Conservation (phyloP, 2,329 filamentous ascomycete species). For the Aspergillus sp. region DNA sequence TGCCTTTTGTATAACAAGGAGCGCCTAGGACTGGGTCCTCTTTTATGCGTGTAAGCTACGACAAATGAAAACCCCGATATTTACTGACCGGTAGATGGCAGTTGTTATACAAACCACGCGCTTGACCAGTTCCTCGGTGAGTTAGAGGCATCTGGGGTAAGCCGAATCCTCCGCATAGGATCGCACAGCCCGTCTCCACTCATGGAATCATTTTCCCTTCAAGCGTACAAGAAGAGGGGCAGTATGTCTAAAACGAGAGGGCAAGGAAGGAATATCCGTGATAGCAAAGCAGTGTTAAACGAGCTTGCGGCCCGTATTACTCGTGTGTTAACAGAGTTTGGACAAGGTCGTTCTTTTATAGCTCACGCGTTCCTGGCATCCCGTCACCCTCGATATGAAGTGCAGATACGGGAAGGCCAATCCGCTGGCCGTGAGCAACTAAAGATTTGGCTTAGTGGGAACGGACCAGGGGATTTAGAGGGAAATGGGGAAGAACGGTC, state of each 20-base stretch:
- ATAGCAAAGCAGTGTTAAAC: not conserved
- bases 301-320: not conserved
- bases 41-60: not conserved
- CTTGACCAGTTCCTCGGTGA: conserved; percentile 12
- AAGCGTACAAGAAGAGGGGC: not conserved
- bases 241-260: not conserved
- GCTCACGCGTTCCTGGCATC: not conserved
- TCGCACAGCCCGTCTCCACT: not conserved
- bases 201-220: not conserved
- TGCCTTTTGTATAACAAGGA: not conserved
- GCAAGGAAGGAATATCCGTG: not conserved
- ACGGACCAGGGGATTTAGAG: not conserved
- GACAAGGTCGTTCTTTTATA: not conserved
- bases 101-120: conserved; percentile 13
- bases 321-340: not conserved
- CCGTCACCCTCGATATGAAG: not conserved
- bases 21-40: not conserved
- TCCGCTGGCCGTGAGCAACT: not conserved
- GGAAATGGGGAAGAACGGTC: not conserved
- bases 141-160: not conserved
- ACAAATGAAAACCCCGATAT: not conserved
- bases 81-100: not conserved
- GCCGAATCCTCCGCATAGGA: conserved; percentile 7
- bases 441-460: not conserved
- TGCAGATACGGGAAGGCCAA: not conserved